phyloP scores from a whole-genome alignment of 805 yeast species.

The Ogataea siamensis region DNA sequence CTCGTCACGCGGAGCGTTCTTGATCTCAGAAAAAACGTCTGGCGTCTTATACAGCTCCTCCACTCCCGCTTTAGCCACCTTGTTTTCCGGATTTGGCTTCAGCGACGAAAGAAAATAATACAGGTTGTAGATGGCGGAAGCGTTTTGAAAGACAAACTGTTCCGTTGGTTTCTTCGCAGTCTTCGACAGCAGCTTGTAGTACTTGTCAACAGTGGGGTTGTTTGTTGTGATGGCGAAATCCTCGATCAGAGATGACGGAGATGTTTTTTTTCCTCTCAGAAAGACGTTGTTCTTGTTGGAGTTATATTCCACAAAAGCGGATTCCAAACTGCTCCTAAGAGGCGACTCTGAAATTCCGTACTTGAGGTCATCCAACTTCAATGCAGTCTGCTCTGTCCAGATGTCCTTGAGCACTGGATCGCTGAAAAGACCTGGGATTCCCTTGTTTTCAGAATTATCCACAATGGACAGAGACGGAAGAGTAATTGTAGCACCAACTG shows the following conservation, averaged over 20 bases:
- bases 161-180: constrained; percentile 47
- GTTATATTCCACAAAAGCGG: constrained; percentile 22
- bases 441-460: constrained; percentile 29
- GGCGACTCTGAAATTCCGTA: constrained; percentile 33
- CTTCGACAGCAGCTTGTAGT: constrained; percentile 37
- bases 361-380: constrained; percentile 41
- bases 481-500: constrained; percentile 21
- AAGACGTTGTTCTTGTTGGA: constrained; percentile 20
- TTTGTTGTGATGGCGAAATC: constrained; percentile 24
- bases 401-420: constrained; percentile 46
- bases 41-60: constrained; percentile 39
- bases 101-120: constrained; percentile 49
- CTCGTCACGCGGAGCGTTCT: constrained; percentile 24
- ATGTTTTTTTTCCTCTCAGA: constrained; percentile 16
- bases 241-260: constrained; percentile 16
- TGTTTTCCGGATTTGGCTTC: constrained; percentile 24
- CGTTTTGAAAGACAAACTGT: constrained; percentile 42
- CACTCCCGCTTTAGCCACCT: constrained; percentile 24
- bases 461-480: constrained; percentile 27
- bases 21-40: constrained; percentile 30
- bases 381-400: constrained; percentile 46
- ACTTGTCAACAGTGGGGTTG: constrained; percentile 31
- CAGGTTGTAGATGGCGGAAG: constrained; percentile 47
- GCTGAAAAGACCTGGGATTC: constrained; percentile 51
- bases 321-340: constrained; percentile 27